Conservation (phyloP, 129 eudicot genomes). For the Helichrysum umbraculigerum region DNA sequence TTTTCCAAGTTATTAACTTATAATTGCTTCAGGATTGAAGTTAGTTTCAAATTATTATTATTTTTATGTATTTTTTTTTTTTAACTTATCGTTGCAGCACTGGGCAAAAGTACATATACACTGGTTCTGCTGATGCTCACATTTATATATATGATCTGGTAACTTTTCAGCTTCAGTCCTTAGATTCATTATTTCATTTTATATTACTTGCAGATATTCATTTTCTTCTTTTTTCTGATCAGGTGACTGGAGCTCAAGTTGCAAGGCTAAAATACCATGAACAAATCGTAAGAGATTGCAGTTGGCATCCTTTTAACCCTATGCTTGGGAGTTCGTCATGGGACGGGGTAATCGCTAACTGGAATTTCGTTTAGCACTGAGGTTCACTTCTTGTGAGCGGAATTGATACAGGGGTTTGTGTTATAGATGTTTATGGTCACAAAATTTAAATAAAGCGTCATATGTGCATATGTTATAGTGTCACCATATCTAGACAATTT, state of each 20-base stretch:
- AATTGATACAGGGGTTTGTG: too few relatives aligned
- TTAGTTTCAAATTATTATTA: too few relatives aligned
- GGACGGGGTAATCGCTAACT: slow-evolving; percentile 71
- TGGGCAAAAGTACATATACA: slow-evolving; percentile 93
- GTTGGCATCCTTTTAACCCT: slow-evolving; percentile 87
- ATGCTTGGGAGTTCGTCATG: slow-evolving; percentile 81
- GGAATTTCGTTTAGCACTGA: slow-evolving; percentile 45
- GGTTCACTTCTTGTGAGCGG: too few relatives aligned
- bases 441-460: not conserved
- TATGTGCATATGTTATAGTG: slow-evolving; percentile 9
- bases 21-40: not conserved
- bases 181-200: not conserved
- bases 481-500: not conserved
- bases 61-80: too few relatives aligned
- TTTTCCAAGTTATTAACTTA: not conserved
- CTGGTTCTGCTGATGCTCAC: slow-evolving; percentile 76
- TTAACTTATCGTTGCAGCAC: slow-evolving; percentile 66
- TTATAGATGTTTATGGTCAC: not conserved
- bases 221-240: not conserved
- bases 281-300: slow-evolving; percentile 78
- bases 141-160: slow-evolving; percentile 90
- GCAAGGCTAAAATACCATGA: slow-evolving; percentile 65
- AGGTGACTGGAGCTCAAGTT: slow-evolving; percentile 66
- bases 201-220: not conserved
- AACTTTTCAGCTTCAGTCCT: slow-evolving; percentile 16